Conservation (phyloP, 2,329 filamentous ascomycete species). For the Immersiporthe knoxdaviesiana region DNA sequence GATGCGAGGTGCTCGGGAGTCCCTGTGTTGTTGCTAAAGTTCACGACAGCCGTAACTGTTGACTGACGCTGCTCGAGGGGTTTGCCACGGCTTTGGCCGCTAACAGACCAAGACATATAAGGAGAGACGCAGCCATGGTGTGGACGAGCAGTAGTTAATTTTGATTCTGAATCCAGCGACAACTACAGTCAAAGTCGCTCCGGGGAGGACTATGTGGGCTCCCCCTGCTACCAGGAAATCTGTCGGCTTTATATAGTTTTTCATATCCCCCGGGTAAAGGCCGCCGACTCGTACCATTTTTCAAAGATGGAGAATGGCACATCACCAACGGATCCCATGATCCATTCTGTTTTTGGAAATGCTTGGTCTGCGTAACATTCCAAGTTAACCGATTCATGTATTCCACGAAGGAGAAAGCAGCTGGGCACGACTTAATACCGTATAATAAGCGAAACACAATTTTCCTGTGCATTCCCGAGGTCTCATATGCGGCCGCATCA, state of each 20-base stretch:
- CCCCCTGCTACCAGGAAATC: neutral
- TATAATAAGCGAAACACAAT: neutral
- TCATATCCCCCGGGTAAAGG: neutral
- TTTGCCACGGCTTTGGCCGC: conserved; percentile 6
- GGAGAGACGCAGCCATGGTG: conserved; percentile 8
- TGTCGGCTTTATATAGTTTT: conserved; percentile 13
- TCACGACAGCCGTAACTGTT: conserved; percentile 30
- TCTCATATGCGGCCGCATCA: neutral
- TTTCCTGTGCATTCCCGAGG: neutral
- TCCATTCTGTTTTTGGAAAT: neutral
- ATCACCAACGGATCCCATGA: neutral
- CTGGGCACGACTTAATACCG: neutral
- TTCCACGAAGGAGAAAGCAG: conserved; percentile 14
- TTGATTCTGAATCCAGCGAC: neutral
- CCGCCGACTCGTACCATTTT: neutral
- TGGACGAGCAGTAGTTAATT: neutral
- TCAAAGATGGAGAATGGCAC: neutral
- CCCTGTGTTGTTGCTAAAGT: conserved; percentile 30
- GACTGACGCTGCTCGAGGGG: conserved; percentile 15
- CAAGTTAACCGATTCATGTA: neutral
- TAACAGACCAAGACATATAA: conserved; percentile 14
- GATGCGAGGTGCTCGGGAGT: conserved; percentile 32
- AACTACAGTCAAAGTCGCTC: too few relatives aligned
- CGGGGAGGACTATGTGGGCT: neutral
- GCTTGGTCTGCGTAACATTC: neutral